Conservation (phyloP, 495 filamentous ascomycete genomes). For the Recurvomyces mirabilis region DNA sequence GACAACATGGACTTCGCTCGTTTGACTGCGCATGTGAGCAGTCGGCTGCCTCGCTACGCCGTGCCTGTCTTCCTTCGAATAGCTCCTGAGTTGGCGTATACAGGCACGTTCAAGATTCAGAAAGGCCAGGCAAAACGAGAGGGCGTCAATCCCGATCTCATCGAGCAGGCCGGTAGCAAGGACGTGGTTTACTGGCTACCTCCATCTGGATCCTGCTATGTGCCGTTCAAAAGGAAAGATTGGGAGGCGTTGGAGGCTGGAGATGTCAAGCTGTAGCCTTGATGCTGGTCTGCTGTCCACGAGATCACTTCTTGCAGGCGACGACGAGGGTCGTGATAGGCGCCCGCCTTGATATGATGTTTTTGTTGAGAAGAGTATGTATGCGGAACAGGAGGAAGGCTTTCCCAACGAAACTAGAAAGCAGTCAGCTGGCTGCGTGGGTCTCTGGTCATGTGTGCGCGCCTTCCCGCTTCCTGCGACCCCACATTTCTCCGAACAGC, state of each 20-base stretch:
- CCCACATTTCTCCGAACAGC: too few relatives aligned
- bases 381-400: too few relatives aligned
- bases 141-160: slow-evolving; percentile 31
- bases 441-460: too few relatives aligned
- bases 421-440: too few relatives aligned
- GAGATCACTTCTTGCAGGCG: not conserved
- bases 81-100: slow-evolving; percentile 21
- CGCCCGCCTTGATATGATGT: not conserved
- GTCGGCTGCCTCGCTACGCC: slow-evolving; percentile 26
- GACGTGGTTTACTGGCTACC: slow-evolving; percentile 28
- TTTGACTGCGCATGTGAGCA: slow-evolving; percentile 23
- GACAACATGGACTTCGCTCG: slow-evolving; percentile 14
- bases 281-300: not conserved
- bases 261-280: slow-evolving; percentile 19
- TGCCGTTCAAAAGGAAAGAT: slow-evolving; percentile 23
- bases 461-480: too few relatives aligned
- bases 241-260: slow-evolving; percentile 23
- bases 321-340: not conserved
- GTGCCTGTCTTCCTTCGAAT: slow-evolving; percentile 29
- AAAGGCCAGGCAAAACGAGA: slow-evolving; percentile 23
- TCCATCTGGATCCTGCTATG: slow-evolving; percentile 17
- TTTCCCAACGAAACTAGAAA: too few relatives aligned
- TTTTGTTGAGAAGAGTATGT: too few relatives aligned
- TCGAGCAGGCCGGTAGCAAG: slow-evolving; percentile 17
- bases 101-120: slow-evolving; percentile 24